Conservation (phyloP, 139 green algal species). For the Edaphochlamys debaryana region DNA sequence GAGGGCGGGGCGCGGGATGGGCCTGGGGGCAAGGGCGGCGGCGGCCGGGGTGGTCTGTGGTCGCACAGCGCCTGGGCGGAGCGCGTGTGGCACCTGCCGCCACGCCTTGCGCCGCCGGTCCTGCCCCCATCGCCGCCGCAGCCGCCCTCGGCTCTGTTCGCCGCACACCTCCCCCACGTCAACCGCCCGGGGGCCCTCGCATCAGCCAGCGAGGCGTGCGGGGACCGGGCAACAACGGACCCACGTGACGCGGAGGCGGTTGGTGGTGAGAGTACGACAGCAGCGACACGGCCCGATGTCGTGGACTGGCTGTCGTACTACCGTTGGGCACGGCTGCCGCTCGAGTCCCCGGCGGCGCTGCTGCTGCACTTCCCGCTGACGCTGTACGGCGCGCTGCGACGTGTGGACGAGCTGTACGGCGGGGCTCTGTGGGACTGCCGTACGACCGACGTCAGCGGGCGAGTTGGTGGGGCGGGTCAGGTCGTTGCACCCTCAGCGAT, state of each 20-base stretch:
- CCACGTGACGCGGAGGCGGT: too few species aligned
- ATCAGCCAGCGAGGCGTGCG: neutral
- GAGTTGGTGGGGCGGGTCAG: neutral
- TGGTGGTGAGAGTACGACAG: neutral
- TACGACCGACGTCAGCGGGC: neutral
- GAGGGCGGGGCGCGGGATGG: too few species aligned
- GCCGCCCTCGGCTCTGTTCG: too few species aligned
- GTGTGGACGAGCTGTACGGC: neutral
- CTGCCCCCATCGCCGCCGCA: too few species aligned
- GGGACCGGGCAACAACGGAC: neutral
- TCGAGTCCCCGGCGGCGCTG: slow-evolving; percentile 43
- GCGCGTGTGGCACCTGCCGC: slow-evolving; percentile 16
- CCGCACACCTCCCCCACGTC: too few species aligned
- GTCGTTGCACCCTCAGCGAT: too few species aligned
- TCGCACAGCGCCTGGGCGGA: neutral
- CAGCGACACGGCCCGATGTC: neutral
- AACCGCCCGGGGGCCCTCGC: neutral
- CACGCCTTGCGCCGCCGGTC: slow-evolving; percentile 1
- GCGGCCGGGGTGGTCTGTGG: neutral
- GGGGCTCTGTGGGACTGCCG: neutral
- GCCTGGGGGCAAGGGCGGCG: too few species aligned
- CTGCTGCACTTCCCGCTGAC: slow-evolving; percentile 50
- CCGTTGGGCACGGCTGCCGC: slow-evolving; percentile 25
- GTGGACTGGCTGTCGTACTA: slow-evolving; percentile 46
- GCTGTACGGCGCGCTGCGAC: slow-evolving; percentile 34